Evolutionary conservation across 2,329 filamentous ascomycete species (phyloP), one percentile per base, ranked within the genome.

Genomic region (Fusarium coicis): DNA sequence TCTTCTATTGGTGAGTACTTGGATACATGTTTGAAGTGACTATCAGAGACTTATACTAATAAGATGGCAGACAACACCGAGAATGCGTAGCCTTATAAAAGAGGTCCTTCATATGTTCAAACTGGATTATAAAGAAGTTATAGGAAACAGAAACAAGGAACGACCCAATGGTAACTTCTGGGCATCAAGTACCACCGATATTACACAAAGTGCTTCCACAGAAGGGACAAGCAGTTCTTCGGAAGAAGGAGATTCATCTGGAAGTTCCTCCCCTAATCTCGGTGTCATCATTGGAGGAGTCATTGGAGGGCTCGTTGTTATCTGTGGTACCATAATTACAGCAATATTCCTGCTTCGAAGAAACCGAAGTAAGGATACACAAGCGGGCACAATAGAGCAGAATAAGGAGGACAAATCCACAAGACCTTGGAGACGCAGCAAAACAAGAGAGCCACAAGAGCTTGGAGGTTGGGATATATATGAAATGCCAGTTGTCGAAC

Each of bases 271-370:
- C 6, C 80, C 73, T 39, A 80, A 80, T 39, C 75, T 70, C 3
- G 79, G 78, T 5, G 77, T 76, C 21, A 83, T 84, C 19, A 72
- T 83, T 8, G 83, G 82, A 19, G 82, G 81, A 5, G 79, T 79
- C 2, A 68, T 84, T 12, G 82, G 82, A 4, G 80, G 81, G 2
- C 62, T 84, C 6, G 81, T 79, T 1, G 72, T 84, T 5, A 44
- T 85, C 11, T 40, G 60, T 4, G n/a, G 26, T 7, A 70, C 54
- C 14, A 32, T 55, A 15, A 44, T 70, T 4, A 26, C n/a, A 1
- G 60, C 59, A 18, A 69, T 30, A 30, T 68, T 52, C 10, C 23
- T 73, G n/a, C 52, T 72, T 11, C 39, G 59, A n/a, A 50, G 50
- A 19, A 73, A 58, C 15, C 49, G 63, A 7, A 39, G 23, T 12